A percentile compares a stretch with the other conserved stretches of the same genome.
These are phyloP conservation scores for Hypoxylon sp. DNA, from an alignment of 2,329 filamentous ascomycete genomes.

Conservation along the genomic window DNA sequence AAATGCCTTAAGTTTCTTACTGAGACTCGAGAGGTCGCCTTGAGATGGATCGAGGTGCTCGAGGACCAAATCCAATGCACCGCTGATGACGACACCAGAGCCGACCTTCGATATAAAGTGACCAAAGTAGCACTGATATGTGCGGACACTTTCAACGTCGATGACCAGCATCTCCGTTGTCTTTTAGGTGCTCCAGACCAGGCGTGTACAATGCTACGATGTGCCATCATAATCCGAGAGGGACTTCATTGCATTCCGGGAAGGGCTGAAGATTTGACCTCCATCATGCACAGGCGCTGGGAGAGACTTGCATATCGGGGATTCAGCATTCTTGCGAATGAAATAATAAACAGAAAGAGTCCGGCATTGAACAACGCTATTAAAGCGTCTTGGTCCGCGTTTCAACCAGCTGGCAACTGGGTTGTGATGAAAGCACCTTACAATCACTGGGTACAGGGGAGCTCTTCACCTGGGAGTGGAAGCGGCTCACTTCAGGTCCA, in stretches of 20 bases:
- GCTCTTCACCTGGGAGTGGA: neutral
- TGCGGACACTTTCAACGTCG: conserved; percentile 29
- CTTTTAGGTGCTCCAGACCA: conserved; percentile 11
- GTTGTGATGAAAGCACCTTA: neutral
- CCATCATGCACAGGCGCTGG: conserved; percentile 49
- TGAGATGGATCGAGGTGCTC: conserved; percentile 59
- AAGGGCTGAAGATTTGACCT: conserved; percentile 20
- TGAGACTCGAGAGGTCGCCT: conserved; percentile 53
- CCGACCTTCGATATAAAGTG: conserved; percentile 53
- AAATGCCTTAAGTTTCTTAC: conserved; percentile 54
- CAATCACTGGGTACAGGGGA: conserved; percentile 48
- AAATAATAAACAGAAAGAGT: conserved; percentile 33
- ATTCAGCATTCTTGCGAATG: conserved; percentile 33
- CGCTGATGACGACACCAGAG: conserved; percentile 49
- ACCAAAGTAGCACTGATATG: conserved; percentile 35
- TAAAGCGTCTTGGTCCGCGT: conserved; percentile 49
- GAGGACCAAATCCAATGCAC: conserved; percentile 7
- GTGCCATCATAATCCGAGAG: conserved; percentile 30
- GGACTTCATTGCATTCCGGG: conserved; percentile 4
- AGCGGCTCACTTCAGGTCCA: conserved; percentile 54
- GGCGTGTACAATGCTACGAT: conserved; percentile 26
- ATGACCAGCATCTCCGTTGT: conserved; percentile 10
- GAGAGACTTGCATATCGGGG: conserved; percentile 45
- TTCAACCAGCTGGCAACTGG: conserved; percentile 29
- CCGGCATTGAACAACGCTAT: conserved; percentile 51